phyloP scores from a whole-genome alignment of 2,329 filamentous ascomycete species.

The Botryotinia convoluta region DNA sequence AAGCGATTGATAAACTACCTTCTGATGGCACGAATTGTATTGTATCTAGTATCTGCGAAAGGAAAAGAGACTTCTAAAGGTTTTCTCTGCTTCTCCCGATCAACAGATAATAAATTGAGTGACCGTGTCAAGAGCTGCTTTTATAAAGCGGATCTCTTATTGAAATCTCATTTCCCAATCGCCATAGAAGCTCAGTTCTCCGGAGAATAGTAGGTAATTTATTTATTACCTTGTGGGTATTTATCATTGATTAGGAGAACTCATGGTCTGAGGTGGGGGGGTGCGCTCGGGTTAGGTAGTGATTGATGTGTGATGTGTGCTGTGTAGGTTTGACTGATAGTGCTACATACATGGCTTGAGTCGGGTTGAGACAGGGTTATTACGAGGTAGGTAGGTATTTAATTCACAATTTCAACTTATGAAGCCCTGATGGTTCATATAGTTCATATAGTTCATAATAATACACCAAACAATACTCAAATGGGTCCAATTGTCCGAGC shows the following conservation, averaged over 20 bases:
- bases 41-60: neutral
- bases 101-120: constrained; percentile 17
- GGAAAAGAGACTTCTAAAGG: constrained; percentile 7
- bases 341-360: neutral
- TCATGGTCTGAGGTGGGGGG: neutral
- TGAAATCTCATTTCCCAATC: constrained; percentile 11
- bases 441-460: neutral
- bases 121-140: constrained; percentile 10
- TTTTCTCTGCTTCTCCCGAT: neutral
- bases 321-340: neutral
- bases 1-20: neutral
- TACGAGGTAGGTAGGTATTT: neutral
- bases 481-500: neutral
- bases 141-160: constrained; percentile 9
- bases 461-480: neutral
- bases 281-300: neutral
- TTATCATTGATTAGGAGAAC: neutral
- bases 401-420: neutral
- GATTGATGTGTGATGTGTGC: too few species aligned
- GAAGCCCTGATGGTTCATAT: neutral
- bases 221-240: constrained; percentile 6
- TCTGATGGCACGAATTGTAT: neutral
- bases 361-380: neutral
- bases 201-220: neutral
- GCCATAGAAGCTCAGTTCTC: neutral